Evolutionary conservation across 306 rosid genomes (phyloP).

Genomic region (Cyclanthera cordifolia): DNA sequence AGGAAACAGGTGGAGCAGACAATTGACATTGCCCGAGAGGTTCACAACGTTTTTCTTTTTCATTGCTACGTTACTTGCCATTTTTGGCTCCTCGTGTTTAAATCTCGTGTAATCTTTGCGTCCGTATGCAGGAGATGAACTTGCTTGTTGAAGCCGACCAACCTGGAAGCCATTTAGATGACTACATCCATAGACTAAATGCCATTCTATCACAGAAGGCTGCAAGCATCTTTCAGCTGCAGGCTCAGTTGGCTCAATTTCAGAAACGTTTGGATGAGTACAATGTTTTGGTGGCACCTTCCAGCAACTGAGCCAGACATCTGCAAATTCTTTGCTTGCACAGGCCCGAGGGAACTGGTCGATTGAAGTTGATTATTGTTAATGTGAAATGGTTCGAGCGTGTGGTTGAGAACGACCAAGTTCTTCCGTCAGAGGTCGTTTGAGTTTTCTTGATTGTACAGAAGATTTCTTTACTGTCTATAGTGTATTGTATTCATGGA

Average conservation of each 20-base stretch:
- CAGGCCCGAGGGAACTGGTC: slow-evolving; percentile 16
- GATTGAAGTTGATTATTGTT: slow-evolving; percentile 9
- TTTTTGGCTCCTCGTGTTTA: slow-evolving; percentile 2
- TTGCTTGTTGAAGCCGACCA: slow-evolving; percentile 68
- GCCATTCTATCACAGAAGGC: slow-evolving; percentile 76
- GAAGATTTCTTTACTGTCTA: background rate
- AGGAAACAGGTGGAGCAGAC: slow-evolving; percentile 85
- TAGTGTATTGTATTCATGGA: slow-evolving; percentile 5
- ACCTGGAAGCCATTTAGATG: slow-evolving; percentile 75
- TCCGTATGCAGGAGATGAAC: slow-evolving; percentile 69
- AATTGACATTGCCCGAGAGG: slow-evolving; percentile 77
- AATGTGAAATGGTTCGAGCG: slow-evolving; percentile 12
- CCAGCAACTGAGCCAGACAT: slow-evolving; percentile 26
- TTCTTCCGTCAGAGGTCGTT: slow-evolving; percentile 5
- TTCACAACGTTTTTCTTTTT: slow-evolving; percentile 19
- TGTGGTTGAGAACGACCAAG: slow-evolving; percentile 5
- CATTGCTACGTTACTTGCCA: background rate
- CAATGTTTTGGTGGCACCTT: slow-evolving; percentile 42
- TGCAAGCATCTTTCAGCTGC: slow-evolving; percentile 60
- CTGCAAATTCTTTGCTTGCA: background rate
- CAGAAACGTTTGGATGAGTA: slow-evolving; percentile 67
- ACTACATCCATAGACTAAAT: slow-evolving; percentile 57
- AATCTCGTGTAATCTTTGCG: slow-evolving; percentile 3
- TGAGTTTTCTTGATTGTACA: slow-evolving; percentile 13
- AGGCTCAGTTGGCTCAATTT: slow-evolving; percentile 67